A percentile compares a stretch with the other conserved stretches of the same genome.
These are phyloP conservation scores for Talaromyces adpressus DNA, from an alignment of 495 filamentous ascomycete species.

Conservation along the genomic window DNA sequence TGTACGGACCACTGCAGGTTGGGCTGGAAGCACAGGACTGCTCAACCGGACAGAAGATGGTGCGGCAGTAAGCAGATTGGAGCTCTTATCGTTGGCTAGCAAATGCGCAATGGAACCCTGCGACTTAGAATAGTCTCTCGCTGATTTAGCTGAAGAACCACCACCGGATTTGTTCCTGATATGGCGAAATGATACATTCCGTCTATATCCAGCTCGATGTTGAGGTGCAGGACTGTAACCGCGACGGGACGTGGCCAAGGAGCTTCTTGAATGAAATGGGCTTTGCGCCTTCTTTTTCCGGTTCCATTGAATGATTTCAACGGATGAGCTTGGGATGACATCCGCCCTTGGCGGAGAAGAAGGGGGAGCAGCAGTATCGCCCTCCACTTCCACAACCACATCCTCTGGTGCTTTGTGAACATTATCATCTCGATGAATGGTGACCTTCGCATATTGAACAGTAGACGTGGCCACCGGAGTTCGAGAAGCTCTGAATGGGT, in stretches of 20 bases:
- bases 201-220: slow-evolving; percentile 56
- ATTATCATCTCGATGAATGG: slow-evolving; percentile 48
- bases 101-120: background rate
- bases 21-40: slow-evolving; percentile 35
- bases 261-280: slow-evolving; percentile 31
- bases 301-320: slow-evolving; percentile 19
- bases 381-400: slow-evolving; percentile 11
- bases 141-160: slow-evolving; percentile 21
- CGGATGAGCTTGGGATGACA: slow-evolving; percentile 21
- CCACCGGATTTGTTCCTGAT: slow-evolving; percentile 38
- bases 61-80: background rate
- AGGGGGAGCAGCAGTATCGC: slow-evolving; percentile 15
- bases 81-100: slow-evolving; percentile 3
- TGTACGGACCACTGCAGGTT: slow-evolving; percentile 31
- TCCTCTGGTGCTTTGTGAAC: slow-evolving; percentile 7
- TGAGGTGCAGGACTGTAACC: slow-evolving; percentile 43
- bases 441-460: slow-evolving; percentile 53
- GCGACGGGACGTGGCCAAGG: slow-evolving; percentile 49
- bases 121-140: slow-evolving; percentile 5
- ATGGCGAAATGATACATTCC: slow-evolving; percentile 76
- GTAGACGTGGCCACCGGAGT: slow-evolving; percentile 27
- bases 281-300: slow-evolving; percentile 29
- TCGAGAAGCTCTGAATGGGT: slow-evolving; percentile 72
- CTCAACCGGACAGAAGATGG: slow-evolving; percentile 6
- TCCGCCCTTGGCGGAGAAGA: slow-evolving; percentile 8